Evolutionary conservation across 441 rosid species (phyloP).

Genomic region (Melastoma candidum): DNA sequence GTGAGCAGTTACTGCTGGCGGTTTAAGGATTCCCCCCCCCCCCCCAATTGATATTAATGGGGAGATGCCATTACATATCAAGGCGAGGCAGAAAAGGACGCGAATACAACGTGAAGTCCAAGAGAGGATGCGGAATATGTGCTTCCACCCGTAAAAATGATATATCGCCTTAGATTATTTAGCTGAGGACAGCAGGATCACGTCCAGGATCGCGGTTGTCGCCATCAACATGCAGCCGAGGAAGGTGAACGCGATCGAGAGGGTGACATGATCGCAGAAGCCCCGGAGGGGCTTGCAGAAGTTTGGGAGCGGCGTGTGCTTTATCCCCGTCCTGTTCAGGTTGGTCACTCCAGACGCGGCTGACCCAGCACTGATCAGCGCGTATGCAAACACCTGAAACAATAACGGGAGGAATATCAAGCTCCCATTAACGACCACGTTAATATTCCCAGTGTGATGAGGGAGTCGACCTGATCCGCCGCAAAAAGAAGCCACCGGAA

Average conservation of each 20-base stretch:
- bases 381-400: conserved; percentile 36
- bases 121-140: no score
- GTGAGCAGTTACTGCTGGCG: no score
- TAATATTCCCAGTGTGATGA: conserved; percentile 13
- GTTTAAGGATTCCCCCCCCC: no score
- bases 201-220: conserved; percentile 45
- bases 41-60: no score
- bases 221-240: conserved; percentile 48
- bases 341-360: conserved; percentile 51
- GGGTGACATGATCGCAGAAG: conserved; percentile 29
- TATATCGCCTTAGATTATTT: no score
- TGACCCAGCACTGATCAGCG: conserved; percentile 43
- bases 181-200: conserved; percentile 41
- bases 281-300: background rate
- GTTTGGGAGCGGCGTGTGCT: no score
- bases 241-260: conserved; percentile 64
- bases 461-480: conserved; percentile 42
- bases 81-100: no score
- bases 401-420: background rate
- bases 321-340: no score
- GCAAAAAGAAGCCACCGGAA: conserved; percentile 66
- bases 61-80: no score
- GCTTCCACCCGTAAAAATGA: no score
- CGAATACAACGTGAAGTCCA: no score
- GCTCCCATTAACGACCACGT: conserved; percentile 66